Percentiles rank a stretch among this genome's conserved stretches.
phyloP scores from a whole-genome alignment of 2,329 filamentous ascomycete species.

The Chrysosporium queenslandicum region DNA sequence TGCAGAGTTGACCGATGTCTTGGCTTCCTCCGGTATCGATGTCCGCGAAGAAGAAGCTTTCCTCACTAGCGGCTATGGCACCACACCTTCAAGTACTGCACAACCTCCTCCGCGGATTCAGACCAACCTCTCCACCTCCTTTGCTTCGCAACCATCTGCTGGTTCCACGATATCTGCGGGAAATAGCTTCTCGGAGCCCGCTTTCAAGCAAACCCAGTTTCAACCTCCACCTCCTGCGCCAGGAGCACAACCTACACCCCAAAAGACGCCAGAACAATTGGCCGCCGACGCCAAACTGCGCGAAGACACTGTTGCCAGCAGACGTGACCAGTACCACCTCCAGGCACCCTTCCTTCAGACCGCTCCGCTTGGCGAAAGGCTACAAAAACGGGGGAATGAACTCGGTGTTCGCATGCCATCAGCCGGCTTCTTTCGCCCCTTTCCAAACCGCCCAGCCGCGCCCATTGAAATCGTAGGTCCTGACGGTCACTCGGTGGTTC shows the following conservation, averaged over 20 bases:
- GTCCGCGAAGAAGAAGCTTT: constrained; percentile 77
- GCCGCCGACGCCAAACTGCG: constrained; percentile 47
- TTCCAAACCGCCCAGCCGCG: constrained; percentile 33
- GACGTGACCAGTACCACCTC: constrained; percentile 59
- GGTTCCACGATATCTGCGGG: constrained; percentile 32
- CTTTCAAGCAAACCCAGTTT: constrained; percentile 46
- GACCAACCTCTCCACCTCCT: constrained; percentile 31
- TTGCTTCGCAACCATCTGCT: constrained; percentile 34
- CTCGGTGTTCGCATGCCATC: constrained; percentile 51
- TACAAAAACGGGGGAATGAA: constrained; percentile 49
- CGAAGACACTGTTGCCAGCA: constrained; percentile 52
- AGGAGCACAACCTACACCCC: constrained; percentile 35
- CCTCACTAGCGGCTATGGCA: constrained; percentile 49
- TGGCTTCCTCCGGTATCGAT: constrained; percentile 78
- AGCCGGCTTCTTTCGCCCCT: constrained; percentile 41
- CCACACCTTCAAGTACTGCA: constrained; percentile 37
- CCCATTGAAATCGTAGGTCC: constrained; percentile 46
- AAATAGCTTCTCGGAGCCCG: constrained; percentile 43
- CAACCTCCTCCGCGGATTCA: constrained; percentile 42
- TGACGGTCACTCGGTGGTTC: constrained; percentile 53
- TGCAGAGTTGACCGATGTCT: constrained; percentile 69
- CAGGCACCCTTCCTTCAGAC: constrained; percentile 63
- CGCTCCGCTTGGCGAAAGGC: constrained; percentile 46
- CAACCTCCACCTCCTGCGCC: constrained; percentile 45
- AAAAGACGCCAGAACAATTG: constrained; percentile 11